Evolutionary conservation across 108 stramenopile species (phyloP).

Genomic region (Conticribra guillardii): DNA sequence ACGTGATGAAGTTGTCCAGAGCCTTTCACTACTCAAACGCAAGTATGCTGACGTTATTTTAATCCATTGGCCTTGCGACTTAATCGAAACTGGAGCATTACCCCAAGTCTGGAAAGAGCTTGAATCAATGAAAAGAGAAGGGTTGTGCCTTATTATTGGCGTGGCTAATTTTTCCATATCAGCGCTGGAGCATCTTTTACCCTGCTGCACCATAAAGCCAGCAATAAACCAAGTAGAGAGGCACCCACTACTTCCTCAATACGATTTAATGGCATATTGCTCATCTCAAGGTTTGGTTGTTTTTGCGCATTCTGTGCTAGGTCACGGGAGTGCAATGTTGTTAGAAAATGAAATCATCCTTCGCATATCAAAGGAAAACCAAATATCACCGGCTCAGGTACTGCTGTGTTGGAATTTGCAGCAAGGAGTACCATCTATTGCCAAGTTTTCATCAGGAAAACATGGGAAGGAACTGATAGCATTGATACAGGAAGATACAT

Average conservation of each 20-base stretch:
- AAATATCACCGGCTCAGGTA: slow-evolving; percentile 62
- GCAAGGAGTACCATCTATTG: slow-evolving; percentile 65
- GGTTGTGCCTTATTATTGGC: slow-evolving; percentile 59
- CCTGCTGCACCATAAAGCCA: slow-evolving; percentile 55
- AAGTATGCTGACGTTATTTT: slow-evolving; percentile 63
- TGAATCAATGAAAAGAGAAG: slow-evolving; percentile 62
- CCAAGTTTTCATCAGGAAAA: slow-evolving; percentile 53
- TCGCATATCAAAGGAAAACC: slow-evolving; percentile 36
- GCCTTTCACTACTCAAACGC: slow-evolving; percentile 47
- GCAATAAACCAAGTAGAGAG: slow-evolving; percentile 86
- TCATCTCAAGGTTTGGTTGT: slow-evolving; percentile 55
- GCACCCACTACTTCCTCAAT: slow-evolving; percentile 77
- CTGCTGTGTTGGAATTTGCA: slow-evolving; percentile 76
- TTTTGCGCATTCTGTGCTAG: slow-evolving; percentile 71
- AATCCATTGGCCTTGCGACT: slow-evolving; percentile 85
- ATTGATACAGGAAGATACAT: slow-evolving; percentile 9
- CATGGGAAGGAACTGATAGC: slow-evolving; percentile 52
- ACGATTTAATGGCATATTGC: slow-evolving; percentile 72
- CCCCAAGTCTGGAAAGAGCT: slow-evolving; percentile 74
- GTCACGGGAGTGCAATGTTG: slow-evolving; percentile 45
- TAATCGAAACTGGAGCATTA: slow-evolving; percentile 58
- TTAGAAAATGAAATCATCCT: slow-evolving; percentile 29
- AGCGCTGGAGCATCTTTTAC: slow-evolving; percentile 61
- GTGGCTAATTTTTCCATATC: slow-evolving; percentile 77
- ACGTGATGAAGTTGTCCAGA: slow-evolving; percentile 50